A percentile compares a stretch with the other conserved stretches of the same genome.
Conservation (phyloP, 768 basidiomycete genomes). For the Candolleomyces aberdarensis region DNA sequence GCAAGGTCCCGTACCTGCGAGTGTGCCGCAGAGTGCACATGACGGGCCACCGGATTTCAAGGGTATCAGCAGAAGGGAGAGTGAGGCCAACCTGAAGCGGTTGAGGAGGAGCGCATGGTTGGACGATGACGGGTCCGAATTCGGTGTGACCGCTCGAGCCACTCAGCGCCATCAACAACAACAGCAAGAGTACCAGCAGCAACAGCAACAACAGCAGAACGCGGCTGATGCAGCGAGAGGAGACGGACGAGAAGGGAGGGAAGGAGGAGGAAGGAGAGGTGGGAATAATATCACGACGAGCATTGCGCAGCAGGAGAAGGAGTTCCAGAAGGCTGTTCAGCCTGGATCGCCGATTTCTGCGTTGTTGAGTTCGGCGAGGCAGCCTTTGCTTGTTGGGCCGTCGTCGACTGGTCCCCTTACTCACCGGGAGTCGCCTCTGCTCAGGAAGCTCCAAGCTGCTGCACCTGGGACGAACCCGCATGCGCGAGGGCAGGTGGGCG, state of each 20-base stretch:
- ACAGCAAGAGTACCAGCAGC: not conserved
- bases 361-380: conserved; percentile 82
- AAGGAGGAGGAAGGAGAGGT: not conserved
- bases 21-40: conserved; percentile 77
- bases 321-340: conserved; percentile 95
- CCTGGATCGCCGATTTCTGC: conserved; percentile 94
- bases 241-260: not conserved
- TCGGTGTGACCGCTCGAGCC: not conserved
- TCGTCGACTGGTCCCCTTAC: conserved; percentile 10
- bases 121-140: conserved; percentile 47
- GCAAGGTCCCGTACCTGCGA: conserved; percentile 70
- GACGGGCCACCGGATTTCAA: conserved; percentile 34
- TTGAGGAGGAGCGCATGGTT: conserved; percentile 61
- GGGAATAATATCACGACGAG: conserved; percentile 48
- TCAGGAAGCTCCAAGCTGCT: conserved; percentile 40
- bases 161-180: not conserved
- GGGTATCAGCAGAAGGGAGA: conserved; percentile 27
- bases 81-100: conserved; percentile 65
- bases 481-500: conserved; percentile 30
- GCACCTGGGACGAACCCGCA: no score
- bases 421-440: conserved; percentile 35
- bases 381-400: conserved; percentile 75
- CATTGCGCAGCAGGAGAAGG: conserved; percentile 86
- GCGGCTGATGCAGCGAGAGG: not conserved
- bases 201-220: not conserved